Evolutionary conservation across 371 early-diverging fungal species (phyloP).

Genomic region (Zychaea mexicana): DNA sequence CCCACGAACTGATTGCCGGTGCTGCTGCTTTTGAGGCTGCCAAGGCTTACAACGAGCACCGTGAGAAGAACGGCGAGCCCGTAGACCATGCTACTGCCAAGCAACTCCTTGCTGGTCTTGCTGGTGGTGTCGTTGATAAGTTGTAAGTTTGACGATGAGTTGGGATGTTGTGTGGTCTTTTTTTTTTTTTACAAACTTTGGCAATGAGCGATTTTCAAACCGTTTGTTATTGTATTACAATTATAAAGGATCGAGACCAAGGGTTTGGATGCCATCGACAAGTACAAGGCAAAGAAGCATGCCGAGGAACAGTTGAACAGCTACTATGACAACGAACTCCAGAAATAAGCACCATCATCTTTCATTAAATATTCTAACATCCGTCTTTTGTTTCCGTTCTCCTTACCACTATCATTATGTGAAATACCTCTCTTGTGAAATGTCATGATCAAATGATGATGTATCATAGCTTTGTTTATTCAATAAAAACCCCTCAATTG

Average conservation of each 20-base stretch:
- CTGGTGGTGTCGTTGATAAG: slow-evolving; percentile 54
- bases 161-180: no score
- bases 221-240: not conserved
- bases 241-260: slow-evolving; percentile 46
- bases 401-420: not conserved
- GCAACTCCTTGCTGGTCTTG: slow-evolving; percentile 55
- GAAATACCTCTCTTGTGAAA: not conserved
- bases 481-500: no score
- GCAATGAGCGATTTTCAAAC: no score
- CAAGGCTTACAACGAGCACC: slow-evolving; percentile 53
- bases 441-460: not conserved
- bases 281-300: slow-evolving; percentile 44
- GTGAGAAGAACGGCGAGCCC: slow-evolving; percentile 48
- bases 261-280: slow-evolving; percentile 52
- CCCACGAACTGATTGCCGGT: slow-evolving; percentile 57
- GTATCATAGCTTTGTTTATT: not conserved
- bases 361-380: not conserved
- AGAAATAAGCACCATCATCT: no score
- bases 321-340: slow-evolving; percentile 25
- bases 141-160: slow-evolving; percentile 18
- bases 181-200: no score
- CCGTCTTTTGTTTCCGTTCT: not conserved
- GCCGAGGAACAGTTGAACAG: slow-evolving; percentile 37
- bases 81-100: slow-evolving; percentile 46
- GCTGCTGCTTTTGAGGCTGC: slow-evolving; percentile 51